phyloP scores from a whole-genome alignment of 306 rosid genomes.

The Prosopis cineraria region DNA sequence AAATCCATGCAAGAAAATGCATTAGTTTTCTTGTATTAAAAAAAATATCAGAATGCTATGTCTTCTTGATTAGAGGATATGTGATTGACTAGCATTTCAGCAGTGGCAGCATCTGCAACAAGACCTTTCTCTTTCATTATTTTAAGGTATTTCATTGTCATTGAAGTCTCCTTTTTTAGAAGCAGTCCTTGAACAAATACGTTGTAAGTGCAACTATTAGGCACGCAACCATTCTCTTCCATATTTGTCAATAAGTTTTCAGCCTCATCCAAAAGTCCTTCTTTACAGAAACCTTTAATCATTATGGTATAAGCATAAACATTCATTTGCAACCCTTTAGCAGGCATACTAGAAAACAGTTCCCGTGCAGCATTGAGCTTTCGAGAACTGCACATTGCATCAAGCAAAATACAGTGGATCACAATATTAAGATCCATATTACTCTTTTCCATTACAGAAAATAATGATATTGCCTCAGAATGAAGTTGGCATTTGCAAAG shows the following conservation, averaged over 20 bases:
- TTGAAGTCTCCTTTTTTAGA: not conserved
- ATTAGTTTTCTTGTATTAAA: not conserved
- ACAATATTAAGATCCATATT: not conserved
- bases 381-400: not conserved
- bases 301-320: not conserved
- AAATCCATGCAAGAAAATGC: constrained; percentile 57
- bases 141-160: not conserved
- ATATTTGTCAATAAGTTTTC: not conserved
- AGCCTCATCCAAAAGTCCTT: not conserved
- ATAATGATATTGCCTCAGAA: not conserved
- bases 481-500: not conserved
- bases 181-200: not conserved
- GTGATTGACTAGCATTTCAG: not conserved
- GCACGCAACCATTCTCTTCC: not conserved
- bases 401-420: not conserved
- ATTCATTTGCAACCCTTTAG: not conserved
- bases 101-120: not conserved
- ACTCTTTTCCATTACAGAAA: not conserved
- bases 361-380: not conserved
- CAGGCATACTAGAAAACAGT: not conserved
- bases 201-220: not conserved
- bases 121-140: not conserved
- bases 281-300: not conserved
- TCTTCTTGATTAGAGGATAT: not conserved
- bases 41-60: not conserved